Evolutionary conservation across 1,284 basidiomycete genomes (phyloP).

Genomic region (Heliocybe sulcata): DNA sequence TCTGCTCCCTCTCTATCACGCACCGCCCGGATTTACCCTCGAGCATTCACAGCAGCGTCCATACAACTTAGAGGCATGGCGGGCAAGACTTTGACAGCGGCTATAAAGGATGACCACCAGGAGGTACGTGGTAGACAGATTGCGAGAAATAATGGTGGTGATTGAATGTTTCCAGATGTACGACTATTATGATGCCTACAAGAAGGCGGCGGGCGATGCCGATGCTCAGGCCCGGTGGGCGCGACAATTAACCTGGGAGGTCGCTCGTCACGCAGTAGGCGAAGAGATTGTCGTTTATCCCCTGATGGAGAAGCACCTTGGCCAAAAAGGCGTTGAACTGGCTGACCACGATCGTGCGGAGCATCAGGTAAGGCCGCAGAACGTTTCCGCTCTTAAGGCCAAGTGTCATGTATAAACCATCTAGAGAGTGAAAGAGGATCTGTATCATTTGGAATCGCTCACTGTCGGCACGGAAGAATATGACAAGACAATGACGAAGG

Average conservation of each 20-base stretch:
- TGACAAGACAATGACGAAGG: slow-evolving; percentile 28
- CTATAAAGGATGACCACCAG: slow-evolving; percentile 38
- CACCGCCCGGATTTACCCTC: background rate
- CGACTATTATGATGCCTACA: slow-evolving; percentile 49
- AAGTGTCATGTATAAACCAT: too few species aligned
- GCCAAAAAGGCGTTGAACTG: slow-evolving; percentile 40
- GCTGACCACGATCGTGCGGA: slow-evolving; percentile 53
- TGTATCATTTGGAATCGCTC: slow-evolving; percentile 40
- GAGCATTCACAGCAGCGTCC: background rate
- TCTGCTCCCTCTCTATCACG: background rate
- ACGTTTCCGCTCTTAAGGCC: background rate
- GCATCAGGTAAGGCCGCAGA: slow-evolving; percentile 35
- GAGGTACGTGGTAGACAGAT: slow-evolving; percentile 22
- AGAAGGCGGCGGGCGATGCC: slow-evolving; percentile 32
- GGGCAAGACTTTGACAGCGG: slow-evolving; percentile 26
- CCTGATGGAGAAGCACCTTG: slow-evolving; percentile 56
- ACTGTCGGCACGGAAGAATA: slow-evolving; percentile 35
- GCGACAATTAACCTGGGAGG: slow-evolving; percentile 50
- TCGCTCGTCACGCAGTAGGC: slow-evolving; percentile 54
- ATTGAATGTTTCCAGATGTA: slow-evolving; percentile 30
- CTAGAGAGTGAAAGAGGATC: slow-evolving; percentile 39
- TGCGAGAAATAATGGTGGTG: background rate
- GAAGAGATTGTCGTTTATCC: slow-evolving; percentile 67
- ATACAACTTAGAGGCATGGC: slow-evolving; percentile 15
- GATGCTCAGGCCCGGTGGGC: slow-evolving; percentile 49